Base-by-base conservation (phyloP, 2,329 filamentous ascomycete genomes). In the Phyllosticta citriasiana region DNA sequence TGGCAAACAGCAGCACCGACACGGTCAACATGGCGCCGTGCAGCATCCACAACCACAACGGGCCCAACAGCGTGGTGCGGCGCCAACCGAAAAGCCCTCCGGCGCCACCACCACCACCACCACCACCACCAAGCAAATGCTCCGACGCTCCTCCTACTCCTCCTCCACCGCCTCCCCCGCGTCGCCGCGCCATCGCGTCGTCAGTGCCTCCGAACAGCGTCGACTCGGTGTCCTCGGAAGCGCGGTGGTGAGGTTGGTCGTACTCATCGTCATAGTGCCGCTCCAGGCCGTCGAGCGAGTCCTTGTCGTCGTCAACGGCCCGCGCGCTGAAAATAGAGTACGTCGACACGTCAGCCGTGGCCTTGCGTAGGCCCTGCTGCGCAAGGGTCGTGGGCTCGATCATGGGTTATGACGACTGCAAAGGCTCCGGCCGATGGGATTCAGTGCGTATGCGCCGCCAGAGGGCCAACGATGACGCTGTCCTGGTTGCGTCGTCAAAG, bases 31-130 rank as follows among this genome's bases (percentile, higher is more conserved):
- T n/a, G 3, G 53, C 59, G 14, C 40, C 53, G n/a, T 60, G 59
- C 53, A 60, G 26, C 25, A 47, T 54, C 59, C 59, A 60, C 53
- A 60, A 27, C 59, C 59, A 60, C 52, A 60, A 24, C n/a, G 59
- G 54, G 10, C 59, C 54, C 53, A 60, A 47, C 40, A 16, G 40
- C 40, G 40, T 47, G 40, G n/a, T 47, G 40, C 40, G 40, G 40
- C 40, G 40, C 40, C 40, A 47, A n/a, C 40, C 40, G 40, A 47
- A 7, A 16, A 47, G 40, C 40, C 40, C 40, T 47, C 6, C 16
- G n/a, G 40, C 40, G 40, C 40, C 40, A 47, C 16, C 47, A 51
- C 47, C 40, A 47, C 19, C 19, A 22, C 19, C 19, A 22, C 19
- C 19, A 22, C 40, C 40, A n/a, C 40, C 40, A 47, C 40, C 40